These are phyloP conservation scores for Nothomitra cinnamomea DNA, from an alignment of 2,329 filamentous ascomycete species.

Conservation along the genomic window DNA sequence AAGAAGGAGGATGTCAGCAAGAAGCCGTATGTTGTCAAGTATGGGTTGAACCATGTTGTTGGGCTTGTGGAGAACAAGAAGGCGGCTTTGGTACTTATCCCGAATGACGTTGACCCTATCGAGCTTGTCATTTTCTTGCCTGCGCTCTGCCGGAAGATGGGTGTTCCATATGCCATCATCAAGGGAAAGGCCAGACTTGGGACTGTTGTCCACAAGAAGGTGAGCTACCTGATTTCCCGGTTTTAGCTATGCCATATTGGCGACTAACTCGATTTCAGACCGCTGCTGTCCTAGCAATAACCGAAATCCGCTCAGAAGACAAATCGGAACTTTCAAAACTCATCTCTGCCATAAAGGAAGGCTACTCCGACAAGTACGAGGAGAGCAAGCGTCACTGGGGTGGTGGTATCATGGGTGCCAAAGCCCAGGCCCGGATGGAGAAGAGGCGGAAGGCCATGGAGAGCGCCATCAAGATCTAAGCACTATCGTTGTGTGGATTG, in stretches of 20 bases:
- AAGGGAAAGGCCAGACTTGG: constrained; percentile 99
- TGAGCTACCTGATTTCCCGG: constrained; percentile 23
- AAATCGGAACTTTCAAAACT: constrained; percentile 97
- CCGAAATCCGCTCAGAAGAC: constrained; percentile 95
- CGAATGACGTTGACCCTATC: constrained; percentile 99
- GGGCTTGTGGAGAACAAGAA: constrained; percentile 99
- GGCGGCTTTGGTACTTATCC: constrained; percentile 91
- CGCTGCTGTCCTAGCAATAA: constrained; percentile 84
- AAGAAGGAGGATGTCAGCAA: constrained; percentile 99
- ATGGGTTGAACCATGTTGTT: constrained; percentile 98
- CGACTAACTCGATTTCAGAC: constrained; percentile 38
- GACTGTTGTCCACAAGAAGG: constrained; percentile 99
- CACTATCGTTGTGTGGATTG: not conserved
- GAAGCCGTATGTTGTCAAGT: constrained; percentile 99
- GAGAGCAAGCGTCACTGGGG: constrained; percentile 87
- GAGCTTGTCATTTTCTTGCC: constrained; percentile 99
- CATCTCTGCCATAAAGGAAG: constrained; percentile 90
- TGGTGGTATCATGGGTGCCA: constrained; percentile 97
- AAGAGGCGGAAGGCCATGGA: constrained; percentile 95
- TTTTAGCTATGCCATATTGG: not conserved
- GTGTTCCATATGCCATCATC: constrained; percentile 95
- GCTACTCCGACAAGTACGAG: constrained; percentile 92
- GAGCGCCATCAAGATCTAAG: constrained; percentile 93
- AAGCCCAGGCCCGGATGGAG: constrained; percentile 60
- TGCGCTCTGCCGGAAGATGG: constrained; percentile 99